Evolutionary conservation across 1,284 basidiomycete genomes (phyloP).

Genomic region (Irpex sp.): DNA sequence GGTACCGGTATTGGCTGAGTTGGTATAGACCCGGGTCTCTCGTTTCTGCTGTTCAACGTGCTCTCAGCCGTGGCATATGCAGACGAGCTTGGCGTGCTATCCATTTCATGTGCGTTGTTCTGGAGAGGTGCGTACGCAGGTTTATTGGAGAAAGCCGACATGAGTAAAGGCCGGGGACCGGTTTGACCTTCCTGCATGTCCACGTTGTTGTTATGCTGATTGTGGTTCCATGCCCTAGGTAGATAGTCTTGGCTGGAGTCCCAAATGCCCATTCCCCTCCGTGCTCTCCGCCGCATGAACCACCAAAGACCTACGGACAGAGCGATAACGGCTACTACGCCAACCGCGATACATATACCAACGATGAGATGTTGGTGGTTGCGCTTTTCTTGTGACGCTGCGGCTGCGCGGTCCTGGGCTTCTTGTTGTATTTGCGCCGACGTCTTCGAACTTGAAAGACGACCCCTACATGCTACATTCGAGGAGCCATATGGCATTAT

Average conservation of each 20-base stretch:
- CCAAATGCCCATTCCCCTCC: background rate
- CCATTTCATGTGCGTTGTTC: background rate
- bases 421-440: conserved; percentile 11
- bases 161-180: background rate
- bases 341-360: background rate
- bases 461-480: conserved; percentile 15
- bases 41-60: too few relatives aligned
- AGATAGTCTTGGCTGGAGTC: background rate
- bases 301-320: background rate
- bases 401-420: conserved; percentile 7
- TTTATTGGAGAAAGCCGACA: background rate
- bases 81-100: background rate
- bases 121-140: background rate
- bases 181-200: background rate
- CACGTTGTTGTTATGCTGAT: background rate
- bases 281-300: background rate
- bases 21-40: background rate
- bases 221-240: background rate
- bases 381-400: conserved; percentile 1
- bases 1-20: background rate
- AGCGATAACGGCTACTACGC: background rate
- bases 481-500: conserved; percentile 15
- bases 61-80: background rate
- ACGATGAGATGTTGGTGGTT: background rate
- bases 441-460: conserved; percentile 14